phyloP scores from a whole-genome alignment of 2,329 filamentous ascomycete genomes.

The Calonectria hawksworthii region DNA sequence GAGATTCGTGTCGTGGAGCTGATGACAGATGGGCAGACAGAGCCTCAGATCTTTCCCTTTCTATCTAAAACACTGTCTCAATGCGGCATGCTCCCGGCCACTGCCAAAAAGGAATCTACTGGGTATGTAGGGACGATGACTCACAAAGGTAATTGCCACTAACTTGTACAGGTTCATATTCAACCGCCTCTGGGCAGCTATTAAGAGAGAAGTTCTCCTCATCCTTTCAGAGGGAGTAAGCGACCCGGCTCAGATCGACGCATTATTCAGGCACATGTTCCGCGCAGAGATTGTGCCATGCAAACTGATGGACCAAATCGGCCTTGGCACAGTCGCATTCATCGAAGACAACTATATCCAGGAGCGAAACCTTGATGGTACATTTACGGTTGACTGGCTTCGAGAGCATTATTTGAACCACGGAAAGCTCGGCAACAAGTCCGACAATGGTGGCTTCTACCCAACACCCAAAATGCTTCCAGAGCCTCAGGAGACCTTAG shows the following conservation, averaged over 20 bases:
- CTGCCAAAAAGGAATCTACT: not conserved
- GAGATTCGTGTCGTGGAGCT: not conserved
- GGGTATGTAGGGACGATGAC: not conserved
- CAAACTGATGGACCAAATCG: not conserved
- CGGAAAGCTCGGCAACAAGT: not conserved
- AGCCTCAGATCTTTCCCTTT: not conserved
- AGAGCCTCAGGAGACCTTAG: not conserved
- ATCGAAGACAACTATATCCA: slow-evolving; percentile 5
- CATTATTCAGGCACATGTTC: not conserved
- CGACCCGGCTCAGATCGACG: not conserved
- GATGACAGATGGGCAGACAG: not conserved
- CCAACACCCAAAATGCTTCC: not conserved
- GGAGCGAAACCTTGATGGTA: not conserved
- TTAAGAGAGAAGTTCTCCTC: not conserved
- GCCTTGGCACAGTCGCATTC: not conserved
- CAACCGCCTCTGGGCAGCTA: not conserved
- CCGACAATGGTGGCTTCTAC: not conserved
- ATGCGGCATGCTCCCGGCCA: not conserved
- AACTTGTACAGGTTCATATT: not conserved
- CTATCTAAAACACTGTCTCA: not conserved
- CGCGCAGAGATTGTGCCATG: not conserved
- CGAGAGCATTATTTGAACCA: not conserved
- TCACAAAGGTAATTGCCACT: not conserved
- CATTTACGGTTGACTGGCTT: not conserved
- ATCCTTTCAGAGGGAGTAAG: not conserved